Percentiles rank a stretch among this genome's conserved stretches.
Conservation (phyloP, 2,329 filamentous ascomycete species). For the Calonectria hawksworthii region DNA sequence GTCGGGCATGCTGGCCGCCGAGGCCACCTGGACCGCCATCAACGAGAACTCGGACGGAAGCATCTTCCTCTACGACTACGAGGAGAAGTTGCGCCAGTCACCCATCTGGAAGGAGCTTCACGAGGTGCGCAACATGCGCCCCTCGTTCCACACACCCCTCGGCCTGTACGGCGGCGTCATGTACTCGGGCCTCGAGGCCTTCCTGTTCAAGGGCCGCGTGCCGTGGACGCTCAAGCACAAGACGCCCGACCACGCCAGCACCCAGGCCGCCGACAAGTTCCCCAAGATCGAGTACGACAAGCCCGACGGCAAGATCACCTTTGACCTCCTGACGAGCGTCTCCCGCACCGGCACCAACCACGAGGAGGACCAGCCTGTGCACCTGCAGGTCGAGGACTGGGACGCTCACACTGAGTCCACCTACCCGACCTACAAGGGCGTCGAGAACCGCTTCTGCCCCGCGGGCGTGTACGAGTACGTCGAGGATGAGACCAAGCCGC, state of each 20-base stretch:
- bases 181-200: constrained; percentile 95
- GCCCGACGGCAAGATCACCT: constrained; percentile 93
- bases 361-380: constrained; percentile 97
- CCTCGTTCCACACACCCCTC: constrained; percentile 90
- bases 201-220: constrained; percentile 83
- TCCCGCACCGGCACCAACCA: constrained; percentile 97
- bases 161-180: constrained; percentile 90
- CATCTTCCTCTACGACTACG: constrained; percentile 95
- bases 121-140: constrained; percentile 97
- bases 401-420: constrained; percentile 87
- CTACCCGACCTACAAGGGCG: constrained; percentile 89
- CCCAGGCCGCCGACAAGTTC: constrained; percentile 83
- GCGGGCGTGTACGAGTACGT: constrained; percentile 99
- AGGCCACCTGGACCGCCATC: constrained; percentile 88
- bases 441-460: constrained; percentile 97
- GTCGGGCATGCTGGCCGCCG: constrained; percentile 95
- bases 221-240: constrained; percentile 96
- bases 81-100: constrained; percentile 87
- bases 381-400: constrained; percentile 96
- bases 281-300: constrained; percentile 96
- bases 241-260: constrained; percentile 81
- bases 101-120: constrained; percentile 95
- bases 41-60: constrained; percentile 69
- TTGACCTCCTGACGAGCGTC: constrained; percentile 96
- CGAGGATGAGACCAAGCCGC: constrained; percentile 87